These are phyloP conservation scores for Jackrogersella minutella DNA, from an alignment of 495 filamentous ascomycete genomes.

Conservation along the genomic window DNA sequence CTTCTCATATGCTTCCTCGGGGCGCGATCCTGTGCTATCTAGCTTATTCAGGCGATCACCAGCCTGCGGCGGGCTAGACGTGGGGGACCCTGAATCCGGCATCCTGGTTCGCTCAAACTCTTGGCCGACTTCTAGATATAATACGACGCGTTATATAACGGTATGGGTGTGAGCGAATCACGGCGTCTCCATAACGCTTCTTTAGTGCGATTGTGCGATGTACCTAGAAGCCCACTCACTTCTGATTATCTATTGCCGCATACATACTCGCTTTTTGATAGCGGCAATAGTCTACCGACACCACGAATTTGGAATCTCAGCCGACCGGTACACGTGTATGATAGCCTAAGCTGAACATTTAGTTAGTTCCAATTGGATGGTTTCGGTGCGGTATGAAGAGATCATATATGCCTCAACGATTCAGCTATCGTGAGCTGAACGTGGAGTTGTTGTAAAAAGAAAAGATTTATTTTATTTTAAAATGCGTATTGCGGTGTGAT, in stretches of 20 bases:
- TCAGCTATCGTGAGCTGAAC: conserved; percentile 11
- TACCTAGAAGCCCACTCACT: background rate
- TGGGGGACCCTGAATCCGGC: conserved; percentile 36
- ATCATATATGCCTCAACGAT: conserved; percentile 5
- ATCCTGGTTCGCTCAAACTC: conserved; percentile 37
- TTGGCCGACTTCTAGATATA: conserved; percentile 20
- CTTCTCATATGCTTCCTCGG: background rate
- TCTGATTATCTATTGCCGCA: conserved; percentile 10
- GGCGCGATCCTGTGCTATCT: conserved; percentile 23
- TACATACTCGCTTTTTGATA: background rate
- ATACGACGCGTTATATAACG: background rate
- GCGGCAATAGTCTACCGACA: conserved; percentile 5
- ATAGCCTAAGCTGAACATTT: background rate
- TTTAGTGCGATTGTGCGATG: background rate
- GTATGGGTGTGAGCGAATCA: conserved; percentile 25
- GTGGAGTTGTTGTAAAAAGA: conserved; percentile 1
- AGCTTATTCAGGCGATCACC: conserved; percentile 32
- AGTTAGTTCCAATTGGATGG: background rate
- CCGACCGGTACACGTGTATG: too few species aligned
- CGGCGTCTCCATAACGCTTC: conserved; percentile 16
- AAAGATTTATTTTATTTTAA: conserved; percentile 4
- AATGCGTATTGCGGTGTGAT: background rate
- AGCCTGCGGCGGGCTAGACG: conserved; percentile 23
- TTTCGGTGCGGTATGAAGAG: background rate
- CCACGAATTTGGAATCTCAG: conserved; percentile 12